Conservation (phyloP, 2,329 filamentous ascomycete genomes). For the Rosellinia necatrix region DNA sequence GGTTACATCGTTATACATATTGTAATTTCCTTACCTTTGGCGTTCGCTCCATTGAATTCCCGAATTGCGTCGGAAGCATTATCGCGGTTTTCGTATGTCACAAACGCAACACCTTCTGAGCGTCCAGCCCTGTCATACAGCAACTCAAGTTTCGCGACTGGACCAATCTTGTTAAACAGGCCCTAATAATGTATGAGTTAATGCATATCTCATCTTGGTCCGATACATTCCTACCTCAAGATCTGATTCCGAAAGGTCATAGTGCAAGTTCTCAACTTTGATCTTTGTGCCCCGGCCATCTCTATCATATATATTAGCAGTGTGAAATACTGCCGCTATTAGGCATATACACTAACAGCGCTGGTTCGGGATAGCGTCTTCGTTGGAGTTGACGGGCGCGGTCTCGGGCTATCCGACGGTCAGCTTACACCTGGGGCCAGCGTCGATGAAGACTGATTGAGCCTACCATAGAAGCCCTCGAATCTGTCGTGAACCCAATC, state of each 20-base stretch:
- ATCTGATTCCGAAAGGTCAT: slow-evolving; percentile 85
- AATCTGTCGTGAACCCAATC: slow-evolving; percentile 96
- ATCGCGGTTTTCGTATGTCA: slow-evolving; percentile 73
- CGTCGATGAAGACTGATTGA: slow-evolving; percentile 1
- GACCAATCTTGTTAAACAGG: slow-evolving; percentile 79
- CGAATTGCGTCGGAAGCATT: slow-evolving; percentile 76
- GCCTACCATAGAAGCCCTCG: slow-evolving; percentile 68
- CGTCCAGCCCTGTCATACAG: slow-evolving; percentile 87
- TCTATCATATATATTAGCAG: slow-evolving; percentile 42
- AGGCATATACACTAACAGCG: slow-evolving; percentile 23
- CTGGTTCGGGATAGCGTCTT: slow-evolving; percentile 49
- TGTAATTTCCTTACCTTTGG: slow-evolving; percentile 64
- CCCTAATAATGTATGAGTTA: slow-evolving; percentile 58
- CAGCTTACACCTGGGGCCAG: slow-evolving; percentile 8
- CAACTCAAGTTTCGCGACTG: slow-evolving; percentile 69
- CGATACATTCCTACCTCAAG: slow-evolving; percentile 64
- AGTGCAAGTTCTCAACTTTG: slow-evolving; percentile 88
- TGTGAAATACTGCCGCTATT: background rate
- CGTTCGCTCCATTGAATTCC: slow-evolving; percentile 89
- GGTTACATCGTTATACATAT: background rate
- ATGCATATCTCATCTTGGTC: background rate
- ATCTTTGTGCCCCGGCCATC: slow-evolving; percentile 68
- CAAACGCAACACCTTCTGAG: slow-evolving; percentile 81
- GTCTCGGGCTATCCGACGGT: slow-evolving; percentile 30
- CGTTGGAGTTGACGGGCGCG: slow-evolving; percentile 32